Base-by-base conservation (phyloP, 2,329 filamentous ascomycete species). In the Orbilia oligospora region DNA sequence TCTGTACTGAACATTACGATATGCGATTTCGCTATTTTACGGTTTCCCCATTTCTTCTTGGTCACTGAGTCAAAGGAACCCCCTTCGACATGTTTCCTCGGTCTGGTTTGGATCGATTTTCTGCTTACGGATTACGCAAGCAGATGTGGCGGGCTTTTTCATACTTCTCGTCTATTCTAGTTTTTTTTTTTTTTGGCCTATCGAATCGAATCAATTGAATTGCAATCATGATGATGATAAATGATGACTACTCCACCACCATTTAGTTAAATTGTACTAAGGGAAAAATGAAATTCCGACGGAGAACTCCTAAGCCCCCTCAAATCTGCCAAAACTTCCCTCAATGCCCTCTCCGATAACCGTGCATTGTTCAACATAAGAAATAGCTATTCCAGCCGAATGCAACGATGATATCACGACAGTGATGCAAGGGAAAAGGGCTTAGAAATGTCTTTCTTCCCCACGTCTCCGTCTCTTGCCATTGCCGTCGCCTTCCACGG, bases 401-500 rank as follows among this genome's bases (percentile, higher is more conserved):
- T 58, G 53, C 53, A 58, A 58, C 53, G 53, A 58, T 58, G 53
- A 58, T 58, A 58, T 58, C 53, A 58, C 38, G 53, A 55, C 20
- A 30, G 48, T 16, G 22, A 3, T 48, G 48, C 48, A 55, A 24
- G 2, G n/a, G 18, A 24, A 8, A 33, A 14, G n/a, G 24, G 33
- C 14, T 18, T 12, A 55, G 51, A 24, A 33, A 55, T 55, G 51
- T 55, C 51, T 55, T 55, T 53, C 22, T 53, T 55, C 51, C 24
- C 51, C 51, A 55, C 51, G 1, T 33, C 51, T 36, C 33, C 14
- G 24, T 27, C 22, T 53, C 48, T n/a, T 55, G 24, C 53, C 53
- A 58, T 38, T 58, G 53, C 53, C 53, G 53, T 53, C 5, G 48
- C 48, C 48, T 53, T 53, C 48, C 48, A 27, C 27, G 6, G 3